Conservation (phyloP, 805 yeast species). For the Teunomyces pallodes region DNA sequence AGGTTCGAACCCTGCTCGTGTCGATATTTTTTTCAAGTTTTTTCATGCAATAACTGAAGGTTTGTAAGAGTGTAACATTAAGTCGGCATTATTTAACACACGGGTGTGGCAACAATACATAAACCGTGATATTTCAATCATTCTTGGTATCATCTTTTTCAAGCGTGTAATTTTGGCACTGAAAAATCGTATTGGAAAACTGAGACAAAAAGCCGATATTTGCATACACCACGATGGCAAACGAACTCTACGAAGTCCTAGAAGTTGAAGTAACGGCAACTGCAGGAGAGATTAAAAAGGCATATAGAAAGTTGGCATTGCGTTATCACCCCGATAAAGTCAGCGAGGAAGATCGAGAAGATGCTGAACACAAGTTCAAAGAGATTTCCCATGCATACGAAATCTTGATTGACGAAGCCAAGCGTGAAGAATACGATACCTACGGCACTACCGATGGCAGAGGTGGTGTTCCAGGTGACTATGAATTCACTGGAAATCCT, state of each 20-base stretch:
- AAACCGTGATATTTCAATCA: no score
- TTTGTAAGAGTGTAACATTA: not conserved
- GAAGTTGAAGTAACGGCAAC: constrained; percentile 70
- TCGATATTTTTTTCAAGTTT: constrained; percentile 42
- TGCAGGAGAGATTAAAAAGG: constrained; percentile 70
- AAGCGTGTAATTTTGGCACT: not conserved
- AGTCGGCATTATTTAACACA: not conserved
- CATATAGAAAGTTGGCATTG: constrained; percentile 82
- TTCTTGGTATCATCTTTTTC: not conserved
- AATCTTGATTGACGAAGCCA: constrained; percentile 66
- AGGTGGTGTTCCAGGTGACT: constrained; percentile 13
- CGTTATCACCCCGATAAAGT: constrained; percentile 89
- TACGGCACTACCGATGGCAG: constrained; percentile 45
- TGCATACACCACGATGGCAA: constrained; percentile 1
- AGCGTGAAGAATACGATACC: constrained; percentile 56
- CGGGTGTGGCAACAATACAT: no score
- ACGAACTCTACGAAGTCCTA: constrained; percentile 56
- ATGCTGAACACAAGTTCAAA: constrained; percentile 77
- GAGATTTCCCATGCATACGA: constrained; percentile 87
- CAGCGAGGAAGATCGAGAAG: constrained; percentile 56
- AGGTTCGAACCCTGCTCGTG: constrained; percentile 79
- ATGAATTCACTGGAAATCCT: constrained; percentile 32
- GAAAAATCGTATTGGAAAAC: not conserved
- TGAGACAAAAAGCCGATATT: constrained; percentile 1
- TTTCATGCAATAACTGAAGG: not conserved